Percentiles rank a stretch among this genome's conserved stretches.
Evolutionary conservation across 257 asterid species (phyloP).

Genomic region (Scutellaria baicalensis): DNA sequence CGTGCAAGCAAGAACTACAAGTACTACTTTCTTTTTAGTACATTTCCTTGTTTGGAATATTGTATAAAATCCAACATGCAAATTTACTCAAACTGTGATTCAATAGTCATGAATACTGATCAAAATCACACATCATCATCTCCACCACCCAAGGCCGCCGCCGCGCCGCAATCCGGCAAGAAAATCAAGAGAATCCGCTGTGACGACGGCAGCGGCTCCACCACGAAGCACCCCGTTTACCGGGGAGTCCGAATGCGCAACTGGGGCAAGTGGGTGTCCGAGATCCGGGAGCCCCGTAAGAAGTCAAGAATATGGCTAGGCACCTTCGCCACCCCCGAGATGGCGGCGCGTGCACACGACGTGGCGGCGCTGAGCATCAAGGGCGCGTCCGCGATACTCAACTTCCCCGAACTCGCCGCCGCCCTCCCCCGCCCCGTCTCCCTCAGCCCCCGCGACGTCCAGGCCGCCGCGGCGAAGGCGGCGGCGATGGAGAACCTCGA

Average conservation of each 20-base stretch:
- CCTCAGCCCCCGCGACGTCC: conserved; percentile 41
- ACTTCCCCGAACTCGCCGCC: conserved; percentile 32
- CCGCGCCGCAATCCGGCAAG: conserved; percentile 12
- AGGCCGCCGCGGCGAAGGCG: conserved; percentile 43
- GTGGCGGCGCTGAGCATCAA: conserved; percentile 43
- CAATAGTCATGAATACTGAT: conserved; percentile 9
- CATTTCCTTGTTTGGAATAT: conserved; percentile 15
- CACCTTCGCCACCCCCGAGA: conserved; percentile 43
- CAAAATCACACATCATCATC: background rate
- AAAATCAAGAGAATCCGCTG: conserved; percentile 37
- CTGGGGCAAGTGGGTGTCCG: conserved; percentile 59
- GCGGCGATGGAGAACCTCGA: conserved; percentile 44
- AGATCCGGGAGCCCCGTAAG: conserved; percentile 50
- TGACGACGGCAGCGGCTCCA: conserved; percentile 8
- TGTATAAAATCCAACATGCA: background rate
- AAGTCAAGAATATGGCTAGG: conserved; percentile 48
- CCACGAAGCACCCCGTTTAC: conserved; percentile 30
- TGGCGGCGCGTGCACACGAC: conserved; percentile 63
- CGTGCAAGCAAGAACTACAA: background rate
- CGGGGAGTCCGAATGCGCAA: conserved; percentile 46
- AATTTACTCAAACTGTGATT: background rate
- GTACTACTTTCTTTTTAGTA: background rate
- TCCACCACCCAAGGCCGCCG: background rate
- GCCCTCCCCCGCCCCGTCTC: conserved; percentile 39
- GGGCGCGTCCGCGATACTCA: conserved; percentile 29